Conservation (phyloP, 2,329 filamentous ascomycete species). For the Fusarium siculi region DNA sequence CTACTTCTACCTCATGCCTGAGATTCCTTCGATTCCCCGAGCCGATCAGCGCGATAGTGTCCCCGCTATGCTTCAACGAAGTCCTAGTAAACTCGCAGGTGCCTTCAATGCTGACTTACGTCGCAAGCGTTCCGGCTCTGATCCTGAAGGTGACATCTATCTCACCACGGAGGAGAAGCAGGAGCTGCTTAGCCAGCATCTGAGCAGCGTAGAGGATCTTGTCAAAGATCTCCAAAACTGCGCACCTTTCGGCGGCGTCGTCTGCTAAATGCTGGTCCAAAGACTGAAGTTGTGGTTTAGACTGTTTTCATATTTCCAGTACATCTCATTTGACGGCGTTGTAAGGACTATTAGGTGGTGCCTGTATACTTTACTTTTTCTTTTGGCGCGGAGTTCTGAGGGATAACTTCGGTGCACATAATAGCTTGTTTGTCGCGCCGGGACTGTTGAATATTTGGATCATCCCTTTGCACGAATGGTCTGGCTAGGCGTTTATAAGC, state of each 20-base stretch:
- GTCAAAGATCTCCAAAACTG: constrained; percentile 85
- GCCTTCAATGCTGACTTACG: constrained; percentile 58
- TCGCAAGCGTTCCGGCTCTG: constrained; percentile 49
- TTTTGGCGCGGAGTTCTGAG: constrained; percentile 42
- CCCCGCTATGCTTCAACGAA: constrained; percentile 69
- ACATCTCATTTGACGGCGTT: constrained; percentile 27
- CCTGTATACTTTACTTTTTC: constrained; percentile 19
- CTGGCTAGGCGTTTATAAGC: constrained; percentile 45
- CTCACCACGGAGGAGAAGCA: constrained; percentile 85
- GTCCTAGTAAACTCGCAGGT: constrained; percentile 73
- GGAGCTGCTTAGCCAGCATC: constrained; percentile 77
- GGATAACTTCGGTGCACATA: constrained; percentile 31
- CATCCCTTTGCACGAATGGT: constrained; percentile 38
- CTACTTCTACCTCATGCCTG: constrained; percentile 98
- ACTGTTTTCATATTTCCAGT: neutral
- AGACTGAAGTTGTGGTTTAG: neutral
- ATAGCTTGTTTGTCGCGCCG: constrained; percentile 32
- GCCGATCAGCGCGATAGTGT: constrained; percentile 58
- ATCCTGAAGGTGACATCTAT: constrained; percentile 51
- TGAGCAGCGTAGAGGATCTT: constrained; percentile 85
- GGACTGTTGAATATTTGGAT: constrained; percentile 37
- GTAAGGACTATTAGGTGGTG: constrained; percentile 22
- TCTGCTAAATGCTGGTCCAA: constrained; percentile 51
- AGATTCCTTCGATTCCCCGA: constrained; percentile 70
- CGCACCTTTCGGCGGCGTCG: constrained; percentile 75